Evolutionary conservation across 2,329 filamentous ascomycete genomes (phyloP).

Genomic region (Paracoccidioides brasiliensis): DNA sequence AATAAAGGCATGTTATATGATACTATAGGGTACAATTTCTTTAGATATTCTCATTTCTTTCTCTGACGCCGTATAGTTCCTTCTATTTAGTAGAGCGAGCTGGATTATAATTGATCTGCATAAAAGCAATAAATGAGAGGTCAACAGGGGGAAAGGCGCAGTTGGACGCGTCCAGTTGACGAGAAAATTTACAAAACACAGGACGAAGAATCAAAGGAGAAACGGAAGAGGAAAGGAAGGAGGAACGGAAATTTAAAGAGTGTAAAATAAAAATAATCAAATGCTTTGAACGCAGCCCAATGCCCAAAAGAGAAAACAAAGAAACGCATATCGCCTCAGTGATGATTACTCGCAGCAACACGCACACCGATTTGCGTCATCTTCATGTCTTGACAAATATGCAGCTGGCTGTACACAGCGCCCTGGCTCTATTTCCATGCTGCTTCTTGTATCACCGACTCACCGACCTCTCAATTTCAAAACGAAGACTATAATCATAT

Average conservation of each 20-base stretch:
- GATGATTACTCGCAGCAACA: neutral
- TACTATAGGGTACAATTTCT: no score
- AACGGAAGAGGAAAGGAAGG: neutral
- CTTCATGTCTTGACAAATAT: neutral
- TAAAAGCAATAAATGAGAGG: no score
- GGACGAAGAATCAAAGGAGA: neutral
- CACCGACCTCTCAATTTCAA: neutral
- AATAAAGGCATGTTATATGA: no score
- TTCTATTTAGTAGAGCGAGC: no score
- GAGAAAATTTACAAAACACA: no score
- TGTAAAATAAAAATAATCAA: constrained; percentile 8
- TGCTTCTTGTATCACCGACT: neutral
- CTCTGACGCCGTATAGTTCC: no score
- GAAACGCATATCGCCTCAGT: neutral
- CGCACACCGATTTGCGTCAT: neutral
- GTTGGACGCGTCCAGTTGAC: no score
- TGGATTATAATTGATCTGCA: no score
- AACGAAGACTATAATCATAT: constrained; percentile 2
- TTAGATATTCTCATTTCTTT: no score
- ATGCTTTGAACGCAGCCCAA: constrained; percentile 15
- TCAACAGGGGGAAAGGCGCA: no score
- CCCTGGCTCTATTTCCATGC: neutral
- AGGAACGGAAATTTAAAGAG: constrained; percentile 4
- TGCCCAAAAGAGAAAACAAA: constrained; percentile 13
- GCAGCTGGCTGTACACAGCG: neutral